These are phyloP conservation scores for Striga hermonthica DNA, from an alignment of 305 asterid genomes.

Conservation along the genomic window DNA sequence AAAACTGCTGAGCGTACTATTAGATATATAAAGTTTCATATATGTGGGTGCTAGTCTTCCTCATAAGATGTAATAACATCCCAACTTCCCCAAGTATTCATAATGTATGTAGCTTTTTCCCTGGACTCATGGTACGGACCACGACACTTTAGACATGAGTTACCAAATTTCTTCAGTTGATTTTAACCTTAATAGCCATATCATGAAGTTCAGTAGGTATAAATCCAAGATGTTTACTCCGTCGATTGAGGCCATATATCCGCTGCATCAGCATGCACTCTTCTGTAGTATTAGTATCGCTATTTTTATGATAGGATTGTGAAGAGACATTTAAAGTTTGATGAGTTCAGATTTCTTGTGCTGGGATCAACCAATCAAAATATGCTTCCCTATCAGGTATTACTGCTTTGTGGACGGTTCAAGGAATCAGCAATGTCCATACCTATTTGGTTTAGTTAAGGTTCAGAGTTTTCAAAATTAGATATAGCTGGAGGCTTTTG, in stretches of 20 bases:
- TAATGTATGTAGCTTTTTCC: constrained; percentile 2
- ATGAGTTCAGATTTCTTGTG: constrained; percentile 1
- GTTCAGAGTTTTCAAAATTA: background rate
- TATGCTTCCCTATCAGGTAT: background rate
- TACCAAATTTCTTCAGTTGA: background rate
- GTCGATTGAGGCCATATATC: constrained; percentile 3
- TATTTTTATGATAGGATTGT: background rate
- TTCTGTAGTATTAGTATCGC: constrained; percentile 7
- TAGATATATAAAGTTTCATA: constrained; percentile 2
- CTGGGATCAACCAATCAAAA: constrained; percentile 7
- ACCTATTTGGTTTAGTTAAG: background rate
- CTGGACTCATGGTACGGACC: constrained; percentile 5
- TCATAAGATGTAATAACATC: background rate
- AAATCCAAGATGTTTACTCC: background rate
- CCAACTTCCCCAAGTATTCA: background rate
- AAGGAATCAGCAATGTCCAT: constrained; percentile 7
- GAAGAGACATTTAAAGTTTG: background rate
- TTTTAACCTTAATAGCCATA: constrained; percentile 6
- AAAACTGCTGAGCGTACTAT: constrained; percentile 15
- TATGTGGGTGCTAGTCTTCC: background rate
- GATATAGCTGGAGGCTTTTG: constrained; percentile 10
- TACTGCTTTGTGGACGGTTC: constrained; percentile 5
- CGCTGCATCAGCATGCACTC: background rate
- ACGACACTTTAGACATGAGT: constrained; percentile 4
- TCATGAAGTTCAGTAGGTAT: background rate